Evolutionary conservation across 1,284 basidiomycete species (phyloP).

Genomic region (Ceratorhiza oryzae-sativae): DNA sequence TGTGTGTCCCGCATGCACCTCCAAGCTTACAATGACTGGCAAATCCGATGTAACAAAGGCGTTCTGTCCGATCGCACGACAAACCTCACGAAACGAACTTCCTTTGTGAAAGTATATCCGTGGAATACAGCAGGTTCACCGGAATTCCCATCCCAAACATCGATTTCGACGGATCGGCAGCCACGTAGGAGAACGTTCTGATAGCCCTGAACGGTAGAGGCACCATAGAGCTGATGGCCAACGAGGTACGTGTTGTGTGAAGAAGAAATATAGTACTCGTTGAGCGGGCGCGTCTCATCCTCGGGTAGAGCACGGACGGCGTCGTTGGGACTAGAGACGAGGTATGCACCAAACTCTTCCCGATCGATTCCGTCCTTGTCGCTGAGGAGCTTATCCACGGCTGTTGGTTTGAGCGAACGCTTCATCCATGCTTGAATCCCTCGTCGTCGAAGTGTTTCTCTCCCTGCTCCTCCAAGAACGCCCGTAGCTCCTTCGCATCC

Average conservation of each 20-base stretch:
- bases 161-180: conserved; percentile 28
- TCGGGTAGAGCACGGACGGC: conserved; percentile 11
- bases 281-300: conserved; percentile 23
- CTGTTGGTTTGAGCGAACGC: conserved; percentile 15
- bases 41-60: conserved; percentile 24
- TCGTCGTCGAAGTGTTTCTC: conserved; percentile 8
- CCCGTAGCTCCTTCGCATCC: conserved; percentile 6
- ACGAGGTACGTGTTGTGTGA: conserved; percentile 37
- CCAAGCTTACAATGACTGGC: conserved; percentile 31
- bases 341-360: conserved; percentile 24
- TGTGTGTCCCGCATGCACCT: conserved; percentile 23
- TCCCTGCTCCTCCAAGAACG: conserved; percentile 26
- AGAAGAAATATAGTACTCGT: conserved; percentile 36
- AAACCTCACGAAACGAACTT: conserved; percentile 29
- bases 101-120: conserved; percentile 29
- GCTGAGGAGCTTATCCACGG: conserved; percentile 26
- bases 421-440: conserved; percentile 34
- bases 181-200: conserved; percentile 15
- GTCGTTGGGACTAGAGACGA: conserved; percentile 20
- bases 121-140: conserved; percentile 28
- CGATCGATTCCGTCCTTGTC: conserved; percentile 34
- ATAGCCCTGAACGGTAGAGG: conserved; percentile 19
- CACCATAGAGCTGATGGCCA: conserved; percentile 24
- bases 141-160: conserved; percentile 29
- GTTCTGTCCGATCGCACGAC: conserved; percentile 19